These are phyloP conservation scores for Hansenula sp. DNA, from an alignment of 1,139 yeast genomes.

Conservation along the genomic window DNA sequence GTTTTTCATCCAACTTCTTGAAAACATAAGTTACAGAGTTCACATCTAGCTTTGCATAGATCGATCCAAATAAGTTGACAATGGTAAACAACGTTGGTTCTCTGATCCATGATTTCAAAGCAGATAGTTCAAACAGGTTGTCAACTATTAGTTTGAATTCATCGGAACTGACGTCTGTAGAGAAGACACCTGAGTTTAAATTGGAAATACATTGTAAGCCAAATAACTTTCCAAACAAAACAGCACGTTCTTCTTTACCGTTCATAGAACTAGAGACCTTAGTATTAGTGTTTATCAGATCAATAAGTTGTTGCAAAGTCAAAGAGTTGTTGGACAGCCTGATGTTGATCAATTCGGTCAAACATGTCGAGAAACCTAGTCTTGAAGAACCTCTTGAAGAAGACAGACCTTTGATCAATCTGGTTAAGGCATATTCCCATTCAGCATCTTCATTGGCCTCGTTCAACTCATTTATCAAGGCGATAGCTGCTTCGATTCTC, in stretches of 20 bases:
- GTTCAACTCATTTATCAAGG: slow-evolving; percentile 55
- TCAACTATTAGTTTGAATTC: slow-evolving; percentile 38
- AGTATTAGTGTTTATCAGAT: slow-evolving; percentile 18
- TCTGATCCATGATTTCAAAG: slow-evolving; percentile 76
- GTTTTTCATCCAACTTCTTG: slow-evolving; percentile 40
- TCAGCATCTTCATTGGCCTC: slow-evolving; percentile 47
- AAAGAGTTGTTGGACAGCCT: slow-evolving; percentile 33
- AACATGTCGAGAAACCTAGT: slow-evolving; percentile 84
- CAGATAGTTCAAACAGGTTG: slow-evolving; percentile 54
- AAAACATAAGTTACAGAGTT: slow-evolving; percentile 12
- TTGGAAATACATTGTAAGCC: slow-evolving; percentile 77
- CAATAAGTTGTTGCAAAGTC: slow-evolving; percentile 27
- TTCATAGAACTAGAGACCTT: slow-evolving; percentile 37
- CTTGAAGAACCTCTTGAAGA: slow-evolving; percentile 84
- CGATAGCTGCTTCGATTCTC: slow-evolving; percentile 69
- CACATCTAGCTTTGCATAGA: slow-evolving; percentile 22
- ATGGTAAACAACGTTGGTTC: slow-evolving; percentile 77
- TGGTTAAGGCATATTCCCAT: slow-evolving; percentile 76
- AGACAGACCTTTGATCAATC: slow-evolving; percentile 77
- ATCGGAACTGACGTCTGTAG: slow-evolving; percentile 26
- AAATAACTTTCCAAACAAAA: slow-evolving; percentile 78
- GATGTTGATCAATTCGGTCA: slow-evolving; percentile 64
- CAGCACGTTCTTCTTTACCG: slow-evolving; percentile 81
- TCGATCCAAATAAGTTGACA: slow-evolving; percentile 43
- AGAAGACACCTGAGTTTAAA: slow-evolving; percentile 35